Evolutionary conservation across 345 rosid genomes (phyloP).

Genomic region (Stellera chamaejasme): DNA sequence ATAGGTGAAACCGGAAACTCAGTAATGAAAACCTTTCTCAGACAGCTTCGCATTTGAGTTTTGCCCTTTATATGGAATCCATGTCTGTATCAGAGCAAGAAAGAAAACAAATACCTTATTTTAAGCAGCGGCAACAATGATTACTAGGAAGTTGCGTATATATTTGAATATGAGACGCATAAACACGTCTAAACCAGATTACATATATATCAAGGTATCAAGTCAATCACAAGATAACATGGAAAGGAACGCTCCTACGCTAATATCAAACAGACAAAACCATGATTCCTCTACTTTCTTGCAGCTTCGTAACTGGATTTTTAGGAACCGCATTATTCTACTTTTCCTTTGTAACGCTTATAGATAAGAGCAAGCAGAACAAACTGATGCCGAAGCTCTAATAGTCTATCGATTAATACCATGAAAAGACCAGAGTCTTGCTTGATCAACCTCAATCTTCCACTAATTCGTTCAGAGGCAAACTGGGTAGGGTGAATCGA

Average conservation of each 20-base stretch:
- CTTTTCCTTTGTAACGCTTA: no score
- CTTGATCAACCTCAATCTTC: constrained; percentile 80
- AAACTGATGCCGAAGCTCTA: no score
- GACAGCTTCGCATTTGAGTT: constrained; percentile 53
- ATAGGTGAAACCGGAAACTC: neutral
- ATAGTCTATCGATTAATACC: constrained; percentile 27
- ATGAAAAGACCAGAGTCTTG: constrained; percentile 62
- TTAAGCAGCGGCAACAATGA: neutral
- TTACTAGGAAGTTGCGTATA: neutral
- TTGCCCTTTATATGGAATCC: constrained; percentile 91
- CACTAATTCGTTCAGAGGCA: constrained; percentile 87
- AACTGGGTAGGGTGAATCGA: constrained; percentile 88
- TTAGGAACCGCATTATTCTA: no score
- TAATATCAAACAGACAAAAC: no score
- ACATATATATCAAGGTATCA: no score
- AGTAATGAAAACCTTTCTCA: constrained; percentile 59
- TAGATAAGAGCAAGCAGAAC: no score
- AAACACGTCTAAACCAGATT: neutral
- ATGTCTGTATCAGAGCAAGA: constrained; percentile 40
- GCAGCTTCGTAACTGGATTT: no score
- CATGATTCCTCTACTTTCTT: no score
- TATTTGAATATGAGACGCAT: neutral
- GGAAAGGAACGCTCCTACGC: no score
- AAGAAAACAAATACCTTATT: neutral
- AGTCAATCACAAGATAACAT: no score